These are phyloP conservation scores for Cicer bijugum DNA, from an alignment of 306 rosid genomes.

Conservation along the genomic window DNA sequence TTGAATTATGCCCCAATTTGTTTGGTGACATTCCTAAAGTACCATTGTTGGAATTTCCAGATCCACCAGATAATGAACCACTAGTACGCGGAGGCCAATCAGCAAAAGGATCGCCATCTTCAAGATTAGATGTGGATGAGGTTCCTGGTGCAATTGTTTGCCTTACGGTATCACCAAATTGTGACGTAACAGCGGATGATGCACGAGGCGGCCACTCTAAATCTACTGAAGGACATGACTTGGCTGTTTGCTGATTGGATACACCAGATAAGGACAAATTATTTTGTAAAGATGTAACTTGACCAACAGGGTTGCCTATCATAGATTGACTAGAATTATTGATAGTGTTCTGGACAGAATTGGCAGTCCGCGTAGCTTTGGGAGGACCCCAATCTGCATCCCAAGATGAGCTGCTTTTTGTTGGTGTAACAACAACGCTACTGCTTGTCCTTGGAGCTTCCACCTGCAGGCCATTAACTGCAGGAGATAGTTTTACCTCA, in stretches of 20 bases:
- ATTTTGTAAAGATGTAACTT: conserved; percentile 52
- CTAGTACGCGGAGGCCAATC: conserved; percentile 91
- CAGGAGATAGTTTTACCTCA: conserved; percentile 59
- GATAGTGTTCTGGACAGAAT: conserved; percentile 52
- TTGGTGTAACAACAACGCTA: conserved; percentile 51
- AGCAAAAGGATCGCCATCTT: conserved; percentile 81
- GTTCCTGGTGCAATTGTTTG: conserved; percentile 54
- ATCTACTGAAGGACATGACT: conserved; percentile 80
- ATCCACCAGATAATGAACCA: conserved; percentile 57
- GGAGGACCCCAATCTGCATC: conserved; percentile 95
- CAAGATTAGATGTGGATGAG: conserved; percentile 65
- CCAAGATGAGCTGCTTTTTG: conserved; percentile 71
- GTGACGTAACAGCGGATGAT: conserved; percentile 53
- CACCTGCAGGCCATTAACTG: conserved; percentile 59
- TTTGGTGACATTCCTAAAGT: conserved; percentile 49
- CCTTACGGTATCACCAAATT: conserved; percentile 61
- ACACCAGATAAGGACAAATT: conserved; percentile 46
- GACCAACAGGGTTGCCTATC: conserved; percentile 51
- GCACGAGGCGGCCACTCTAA: conserved; percentile 92
- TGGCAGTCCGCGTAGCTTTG: conserved; percentile 46
- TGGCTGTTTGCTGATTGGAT: conserved; percentile 61
- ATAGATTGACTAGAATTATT: conserved; percentile 48
- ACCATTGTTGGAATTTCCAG: conserved; percentile 68
- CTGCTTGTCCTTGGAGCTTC: conserved; percentile 55
- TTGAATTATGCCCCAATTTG: conserved; percentile 57